Percentiles rank a stretch among this genome's conserved stretches.
phyloP scores from a whole-genome alignment of 257 asterid species.

The Solanum habrochaites region DNA sequence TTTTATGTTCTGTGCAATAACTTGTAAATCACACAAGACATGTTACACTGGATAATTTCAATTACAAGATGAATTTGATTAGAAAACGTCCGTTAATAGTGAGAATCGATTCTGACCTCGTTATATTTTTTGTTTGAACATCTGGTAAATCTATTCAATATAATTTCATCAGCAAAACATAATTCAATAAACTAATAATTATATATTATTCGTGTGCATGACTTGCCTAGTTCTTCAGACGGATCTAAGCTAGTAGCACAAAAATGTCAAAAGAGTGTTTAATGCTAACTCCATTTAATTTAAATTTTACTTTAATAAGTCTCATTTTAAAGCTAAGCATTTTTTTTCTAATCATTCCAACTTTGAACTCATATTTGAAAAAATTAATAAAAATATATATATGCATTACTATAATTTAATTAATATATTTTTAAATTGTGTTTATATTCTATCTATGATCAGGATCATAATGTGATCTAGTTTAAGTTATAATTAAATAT shows the following conservation, averaged over 20 bases:
- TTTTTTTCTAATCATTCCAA: neutral
- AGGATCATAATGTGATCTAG: no score
- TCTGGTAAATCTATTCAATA: no score
- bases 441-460: no score
- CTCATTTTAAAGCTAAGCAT: neutral
- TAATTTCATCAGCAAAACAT: no score
- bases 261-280: neutral
- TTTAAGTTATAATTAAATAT: no score
- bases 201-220: neutral
- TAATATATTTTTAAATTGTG: fast-evolving
- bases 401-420: no score
- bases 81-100: neutral
- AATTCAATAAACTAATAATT: no score
- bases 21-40: no score
- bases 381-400: no score
- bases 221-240: neutral
- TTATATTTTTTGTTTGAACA: no score
- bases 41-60: neutral
- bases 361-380: neutral
- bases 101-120: neutral
- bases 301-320: neutral
- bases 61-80: neutral
- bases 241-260: neutral
- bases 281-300: neutral
- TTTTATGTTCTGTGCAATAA: no score